Evolutionary conservation across 2,329 filamentous ascomycete species (phyloP), one percentile per base, ranked within the genome.

Genomic region (Clonostachys byssicola): DNA sequence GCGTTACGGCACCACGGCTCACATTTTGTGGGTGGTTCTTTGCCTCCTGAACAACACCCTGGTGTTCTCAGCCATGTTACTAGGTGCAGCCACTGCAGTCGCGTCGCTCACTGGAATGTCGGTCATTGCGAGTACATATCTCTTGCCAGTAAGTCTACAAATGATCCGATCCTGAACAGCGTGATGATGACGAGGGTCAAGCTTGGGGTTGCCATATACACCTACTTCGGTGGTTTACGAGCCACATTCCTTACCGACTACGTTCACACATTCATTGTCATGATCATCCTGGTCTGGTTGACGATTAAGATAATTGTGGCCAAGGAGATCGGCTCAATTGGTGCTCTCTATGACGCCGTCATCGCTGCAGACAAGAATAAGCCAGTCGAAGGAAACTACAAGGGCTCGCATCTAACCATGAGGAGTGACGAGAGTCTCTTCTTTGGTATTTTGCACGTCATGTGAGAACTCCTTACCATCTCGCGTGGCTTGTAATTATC

Each of bases 361-460:
- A 74, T 85, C 1, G 72, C 82, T 44, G 46, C 46, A 8, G 46
- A 42, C 8, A 40, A 44, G 20, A 33, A 33, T 5, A 41, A 47
- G 12, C 46, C 46, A 12, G 46, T 47, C 16, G 34, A 18, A 13
- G 89, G 89, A 12, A 94, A 94, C 63, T 77, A 82, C 1, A 77
- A 81, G 12, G 89, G 89, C 5, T 44, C 41, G 33, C 94, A 94
- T 57, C 68, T 95, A 17, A 94, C 89, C 0, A 92, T 95, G 88
- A 73, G 77, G 5, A 50, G 47, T 5, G 36, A 46, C 5, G 83
- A 91, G 56, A 89, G 89, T 14, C 86, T 80, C 17, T 87, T 92
- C 48, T 94, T 94, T 73, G 94, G 92, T 65, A 81, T 92, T 40
- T 92, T 92, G 67, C 92, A 92, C 65, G 82, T 63, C n/a, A 83